Conservation (phyloP, 1,284 basidiomycete species). For the Entoloma clypeatum region DNA sequence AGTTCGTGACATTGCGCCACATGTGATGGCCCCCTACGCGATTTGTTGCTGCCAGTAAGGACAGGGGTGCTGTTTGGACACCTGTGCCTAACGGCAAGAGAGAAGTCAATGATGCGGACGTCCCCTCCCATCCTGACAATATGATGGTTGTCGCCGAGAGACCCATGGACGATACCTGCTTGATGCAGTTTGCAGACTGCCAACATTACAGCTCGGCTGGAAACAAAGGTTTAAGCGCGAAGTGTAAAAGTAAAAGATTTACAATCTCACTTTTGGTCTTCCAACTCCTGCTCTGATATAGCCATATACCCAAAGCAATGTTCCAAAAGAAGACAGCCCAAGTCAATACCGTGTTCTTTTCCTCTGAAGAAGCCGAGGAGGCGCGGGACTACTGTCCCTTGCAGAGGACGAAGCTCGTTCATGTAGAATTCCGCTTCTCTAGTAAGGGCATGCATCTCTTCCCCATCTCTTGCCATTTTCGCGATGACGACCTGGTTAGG, state of each 20-base stretch:
- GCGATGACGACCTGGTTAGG: conserved; percentile 18
- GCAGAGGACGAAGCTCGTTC: conserved; percentile 26
- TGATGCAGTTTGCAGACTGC: conserved; percentile 32
- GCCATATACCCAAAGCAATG: conserved; percentile 26
- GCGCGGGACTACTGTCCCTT: conserved; percentile 31
- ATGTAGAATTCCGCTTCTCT: conserved; percentile 29
- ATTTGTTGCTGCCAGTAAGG: conserved; percentile 2
- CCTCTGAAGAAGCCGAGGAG: conserved; percentile 32
- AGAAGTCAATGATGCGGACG: conserved; percentile 38
- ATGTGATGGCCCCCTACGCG: background rate
- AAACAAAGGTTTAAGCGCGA: conserved; percentile 1
- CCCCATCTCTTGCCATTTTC: conserved; percentile 25
- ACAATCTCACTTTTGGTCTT: conserved; percentile 18
- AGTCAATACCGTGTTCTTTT: conserved; percentile 17
- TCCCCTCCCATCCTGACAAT: conserved; percentile 27
- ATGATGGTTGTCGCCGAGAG: conserved; percentile 27
- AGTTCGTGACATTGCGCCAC: conserved; percentile 18
- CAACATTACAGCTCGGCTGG: conserved; percentile 30
- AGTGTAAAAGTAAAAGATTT: conserved; percentile 15
- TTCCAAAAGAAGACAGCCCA: conserved; percentile 37
- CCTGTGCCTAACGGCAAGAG: conserved; percentile 23
- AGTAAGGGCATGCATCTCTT: conserved; percentile 20
- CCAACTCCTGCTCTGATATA: conserved; percentile 3
- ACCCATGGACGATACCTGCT: conserved; percentile 33
- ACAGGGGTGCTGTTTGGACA: conserved; percentile 20